phyloP scores from a whole-genome alignment of 495 filamentous ascomycete genomes.

The Penicillium silybi region DNA sequence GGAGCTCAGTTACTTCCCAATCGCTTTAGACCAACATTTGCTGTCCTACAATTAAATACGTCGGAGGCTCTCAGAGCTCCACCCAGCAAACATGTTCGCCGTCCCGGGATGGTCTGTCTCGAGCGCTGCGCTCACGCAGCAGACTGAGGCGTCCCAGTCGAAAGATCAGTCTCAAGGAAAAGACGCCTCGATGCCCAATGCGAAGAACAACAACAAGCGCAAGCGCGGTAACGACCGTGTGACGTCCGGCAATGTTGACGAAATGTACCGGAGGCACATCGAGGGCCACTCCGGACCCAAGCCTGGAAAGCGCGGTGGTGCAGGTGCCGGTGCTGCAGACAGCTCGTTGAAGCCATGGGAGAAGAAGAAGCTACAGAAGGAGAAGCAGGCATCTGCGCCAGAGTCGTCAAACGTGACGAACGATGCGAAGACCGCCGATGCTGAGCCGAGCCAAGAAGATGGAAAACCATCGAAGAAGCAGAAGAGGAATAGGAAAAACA shows the following conservation, averaged over 20 bases:
- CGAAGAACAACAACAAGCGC: conserved; percentile 46
- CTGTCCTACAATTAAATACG: neutral
- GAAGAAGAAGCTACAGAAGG: conserved; percentile 36
- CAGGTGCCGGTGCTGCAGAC: neutral
- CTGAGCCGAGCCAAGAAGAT: conserved; percentile 18
- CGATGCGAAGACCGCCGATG: conserved; percentile 22
- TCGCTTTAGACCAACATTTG: neutral
- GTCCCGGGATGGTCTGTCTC: conserved; percentile 87
- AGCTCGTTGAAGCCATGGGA: conserved; percentile 33
- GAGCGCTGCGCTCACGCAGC: conserved; percentile 62
- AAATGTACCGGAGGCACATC: conserved; percentile 74
- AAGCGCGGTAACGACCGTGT: conserved; percentile 57
- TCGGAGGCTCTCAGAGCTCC: neutral
- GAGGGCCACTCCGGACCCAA: conserved; percentile 53
- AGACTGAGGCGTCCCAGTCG: conserved; percentile 46
- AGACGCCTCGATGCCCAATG: conserved; percentile 25
- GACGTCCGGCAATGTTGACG: conserved; percentile 66
- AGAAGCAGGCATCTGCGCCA: conserved; percentile 15
- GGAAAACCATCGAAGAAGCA: conserved; percentile 18
- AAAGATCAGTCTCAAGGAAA: conserved; percentile 23
- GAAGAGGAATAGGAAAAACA: conserved; percentile 39
- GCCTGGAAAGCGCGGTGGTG: conserved; percentile 13
- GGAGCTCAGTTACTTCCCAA: neutral
- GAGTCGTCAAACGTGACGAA: conserved; percentile 19
- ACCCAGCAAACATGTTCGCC: conserved; percentile 68